Base-by-base conservation (phyloP, 2,329 filamentous ascomycete genomes). In the Fusarium oxysporum region DNA sequence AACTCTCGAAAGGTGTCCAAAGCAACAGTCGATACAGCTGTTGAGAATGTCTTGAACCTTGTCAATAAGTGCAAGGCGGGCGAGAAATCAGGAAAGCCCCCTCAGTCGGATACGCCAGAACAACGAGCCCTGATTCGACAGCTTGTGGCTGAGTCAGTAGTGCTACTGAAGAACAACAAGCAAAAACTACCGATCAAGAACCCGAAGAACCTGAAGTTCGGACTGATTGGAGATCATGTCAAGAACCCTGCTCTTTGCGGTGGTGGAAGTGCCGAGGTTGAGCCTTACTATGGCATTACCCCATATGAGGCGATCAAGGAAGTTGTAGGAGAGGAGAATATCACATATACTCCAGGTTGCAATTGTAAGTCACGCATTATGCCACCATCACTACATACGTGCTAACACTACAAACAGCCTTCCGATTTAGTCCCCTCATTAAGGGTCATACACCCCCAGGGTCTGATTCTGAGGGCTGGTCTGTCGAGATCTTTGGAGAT, bases 181-280 rank as follows among this genome's bases (percentile, higher is more conserved):
- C 9, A 37, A 6, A 40, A n/a, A 1, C 8, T 74, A 4, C 71
- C 71, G 0, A 72, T 74, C n/a, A 51, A 77, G 28, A 62, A 71
- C 10, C 57, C 68, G 0, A 59, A 75, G 33, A 70, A 67, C 3
- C 51, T 85, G 1, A 81, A 87, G 17, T 83, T 77, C 11, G 77
- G 78, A 4, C 60, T 81, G 7, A 78, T 83, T 37, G 80, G 81
- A 4, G 78, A 82, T 17, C 89, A 89, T 19, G 74, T 80, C 35
- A 80, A 79, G 51, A 74, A 78, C 11, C 79, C 81, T 30, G 69
- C 80, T 17, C 73, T 81, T 3, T 78, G 78, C 3, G 81, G 81
- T 2, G 81, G 81, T 21, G 81, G 81, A 8, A 81, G 80, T 28
- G 80, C 81, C 2, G 77, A 78, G 3, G 74, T 82, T 13, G 77